Base-by-base conservation (phyloP, 306 rosid species). In the Acacia acuminata region DNA sequence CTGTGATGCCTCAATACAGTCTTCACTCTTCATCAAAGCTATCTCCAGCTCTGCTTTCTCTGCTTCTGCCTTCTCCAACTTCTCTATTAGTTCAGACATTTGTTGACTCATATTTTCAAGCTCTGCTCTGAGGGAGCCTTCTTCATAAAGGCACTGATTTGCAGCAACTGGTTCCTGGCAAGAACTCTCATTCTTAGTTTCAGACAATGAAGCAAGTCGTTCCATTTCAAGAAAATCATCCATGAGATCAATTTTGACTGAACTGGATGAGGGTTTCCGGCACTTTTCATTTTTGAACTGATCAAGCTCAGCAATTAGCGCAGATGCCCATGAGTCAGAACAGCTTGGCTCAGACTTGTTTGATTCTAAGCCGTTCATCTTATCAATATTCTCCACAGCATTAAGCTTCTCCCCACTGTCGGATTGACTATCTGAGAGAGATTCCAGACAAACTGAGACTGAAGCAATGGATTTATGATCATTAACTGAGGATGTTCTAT, bases 181-280 rank as follows among this genome's bases (percentile, higher is more conserved):
- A 79, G 79, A 27, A 80, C 85, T 71, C 80, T 81, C 87, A 67
- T 78, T 84, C 55, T 79, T 84, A 12, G 86, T 40, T 32, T 87
- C 92, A 27, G 89, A 87, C 79, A 90, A 85, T 16, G 96, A 88
- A 77, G 91, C 98, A 27, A 93, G 91, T 63, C 87, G 82, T 72
- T 93, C 98, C 98, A 93, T 91, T 84, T 93, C 98, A 53, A 93
- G 98, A 84, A 93, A 93, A 86, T 93, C 98, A 22, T 93, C 96
- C 98, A 93, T 93, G 81, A 93, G 90, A 79, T 89, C 91, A 53
- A 90, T 88, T 77, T 88, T 90, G 22, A 78, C 50, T 36, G 97
- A 91, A 79, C 83, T 73, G 42, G 88, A 68, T 17, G 83, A 88
- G 30, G 84, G 76, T 64, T 82, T 83, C 71, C 89, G 84, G 47